Percentiles rank a stretch among this genome's conserved stretches.
phyloP scores from a whole-genome alignment of 441 rosid species.

The Manihot esculenta region DNA sequence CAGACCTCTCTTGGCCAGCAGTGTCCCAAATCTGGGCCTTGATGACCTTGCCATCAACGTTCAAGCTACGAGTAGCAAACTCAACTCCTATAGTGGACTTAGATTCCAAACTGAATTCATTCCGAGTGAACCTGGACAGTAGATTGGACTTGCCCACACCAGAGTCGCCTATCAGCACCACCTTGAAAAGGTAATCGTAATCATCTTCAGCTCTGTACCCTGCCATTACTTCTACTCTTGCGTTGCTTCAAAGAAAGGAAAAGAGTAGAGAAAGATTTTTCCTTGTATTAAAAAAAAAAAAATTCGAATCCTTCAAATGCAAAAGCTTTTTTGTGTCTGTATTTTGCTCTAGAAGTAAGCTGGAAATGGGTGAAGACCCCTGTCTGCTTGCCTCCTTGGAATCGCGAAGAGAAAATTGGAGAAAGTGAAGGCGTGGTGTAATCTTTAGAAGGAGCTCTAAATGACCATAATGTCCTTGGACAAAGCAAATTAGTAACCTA shows the following conservation, averaged over 20 bases:
- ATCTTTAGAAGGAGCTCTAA: not conserved
- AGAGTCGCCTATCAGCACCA: conserved; percentile 40
- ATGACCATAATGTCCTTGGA: not conserved
- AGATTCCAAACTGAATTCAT: conserved; percentile 35
- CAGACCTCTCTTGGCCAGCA: conserved; percentile 81
- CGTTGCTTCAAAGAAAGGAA: conserved; percentile 16
- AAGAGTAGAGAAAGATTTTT: not conserved
- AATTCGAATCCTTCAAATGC: too few relatives aligned
- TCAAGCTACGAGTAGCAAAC: conserved; percentile 36
- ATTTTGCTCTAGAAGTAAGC: not conserved
- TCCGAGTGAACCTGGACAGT: conserved; percentile 32
- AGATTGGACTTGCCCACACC: conserved; percentile 33
- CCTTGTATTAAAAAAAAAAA: not conserved
- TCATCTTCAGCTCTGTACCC: conserved; percentile 84
- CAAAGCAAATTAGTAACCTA: too few relatives aligned
- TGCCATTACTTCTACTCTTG: conserved; percentile 39
- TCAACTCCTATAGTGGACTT: conserved; percentile 34
- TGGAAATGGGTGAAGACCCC: conserved; percentile 24
- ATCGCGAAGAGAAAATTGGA: not conserved
- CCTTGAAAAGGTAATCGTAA: conserved; percentile 80
- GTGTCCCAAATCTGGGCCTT: conserved; percentile 97
- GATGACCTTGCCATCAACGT: conserved; percentile 37
- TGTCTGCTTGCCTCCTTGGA: not conserved
- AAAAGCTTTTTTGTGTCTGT: not conserved
- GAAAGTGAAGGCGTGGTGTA: not conserved